Percentiles rank a stretch among this genome's conserved stretches.
Evolutionary conservation across 2,329 filamentous ascomycete genomes (phyloP).

Genomic region (Cadophora gregata): DNA sequence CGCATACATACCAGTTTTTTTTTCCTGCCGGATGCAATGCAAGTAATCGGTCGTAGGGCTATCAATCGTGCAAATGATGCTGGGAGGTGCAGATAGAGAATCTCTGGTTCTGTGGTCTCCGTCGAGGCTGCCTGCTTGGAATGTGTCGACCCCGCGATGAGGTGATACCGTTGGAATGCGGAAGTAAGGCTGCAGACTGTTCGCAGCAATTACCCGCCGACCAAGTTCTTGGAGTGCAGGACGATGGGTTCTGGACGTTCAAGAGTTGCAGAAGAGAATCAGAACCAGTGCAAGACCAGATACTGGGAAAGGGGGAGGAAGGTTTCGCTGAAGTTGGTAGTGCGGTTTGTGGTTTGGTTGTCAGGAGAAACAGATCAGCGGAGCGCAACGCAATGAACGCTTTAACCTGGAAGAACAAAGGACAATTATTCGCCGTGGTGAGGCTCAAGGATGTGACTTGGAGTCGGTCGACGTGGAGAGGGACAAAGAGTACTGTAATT

Average conservation of each 20-base stretch:
- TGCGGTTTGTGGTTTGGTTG: slow-evolving; percentile 9
- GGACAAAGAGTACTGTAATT: slow-evolving; percentile 3
- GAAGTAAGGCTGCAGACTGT: background rate
- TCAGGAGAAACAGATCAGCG: slow-evolving; percentile 8
- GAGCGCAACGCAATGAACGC: background rate
- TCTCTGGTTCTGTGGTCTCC: slow-evolving; percentile 5
- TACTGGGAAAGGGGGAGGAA: background rate
- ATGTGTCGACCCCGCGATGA: slow-evolving; percentile 21
- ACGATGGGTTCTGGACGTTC: background rate
- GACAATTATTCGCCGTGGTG: slow-evolving; percentile 6
- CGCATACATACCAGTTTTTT: slow-evolving; percentile 5
- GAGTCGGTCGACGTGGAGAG: slow-evolving; percentile 10
- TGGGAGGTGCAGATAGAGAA: slow-evolving; percentile 14
- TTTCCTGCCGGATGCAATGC: slow-evolving; percentile 13
- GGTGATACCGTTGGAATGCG: background rate
- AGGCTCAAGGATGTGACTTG: slow-evolving; percentile 13
- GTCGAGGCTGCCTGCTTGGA: slow-evolving; percentile 24
- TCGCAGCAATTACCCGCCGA: slow-evolving; percentile 8
- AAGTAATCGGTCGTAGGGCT: slow-evolving; percentile 19
- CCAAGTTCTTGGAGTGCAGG: background rate
- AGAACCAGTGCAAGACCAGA: slow-evolving; percentile 3
- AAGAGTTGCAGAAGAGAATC: background rate
- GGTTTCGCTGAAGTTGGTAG: slow-evolving; percentile 2
- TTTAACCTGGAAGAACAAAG: background rate
- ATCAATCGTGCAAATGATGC: slow-evolving; percentile 19